A percentile compares a stretch with the other conserved stretches of the same genome.
Conservation (phyloP, 495 filamentous ascomycete genomes). For the Talaromyces ruber region DNA sequence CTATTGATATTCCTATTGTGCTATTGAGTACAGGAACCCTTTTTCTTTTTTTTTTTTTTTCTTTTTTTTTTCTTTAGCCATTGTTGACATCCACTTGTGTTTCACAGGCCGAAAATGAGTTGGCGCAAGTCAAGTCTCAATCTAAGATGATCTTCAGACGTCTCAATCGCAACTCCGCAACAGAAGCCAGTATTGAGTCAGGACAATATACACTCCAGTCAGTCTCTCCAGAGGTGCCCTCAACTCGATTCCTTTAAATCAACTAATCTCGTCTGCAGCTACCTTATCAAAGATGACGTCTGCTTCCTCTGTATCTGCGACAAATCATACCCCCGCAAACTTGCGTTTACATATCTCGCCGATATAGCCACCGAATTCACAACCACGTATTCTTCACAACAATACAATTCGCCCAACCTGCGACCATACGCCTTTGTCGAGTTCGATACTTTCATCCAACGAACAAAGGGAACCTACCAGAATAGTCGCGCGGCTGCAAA, state of each 20-base stretch:
- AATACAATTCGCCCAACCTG: constrained; percentile 64
- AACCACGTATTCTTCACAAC: constrained; percentile 64
- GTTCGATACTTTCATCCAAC: constrained; percentile 94
- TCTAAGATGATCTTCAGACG: constrained; percentile 82
- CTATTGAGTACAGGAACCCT: not conserved
- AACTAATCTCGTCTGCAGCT: constrained; percentile 41
- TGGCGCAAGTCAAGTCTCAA: constrained; percentile 82
- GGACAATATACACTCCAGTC: constrained; percentile 83
- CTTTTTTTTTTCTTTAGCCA: too few species aligned
- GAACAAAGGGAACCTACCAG: constrained; percentile 90
- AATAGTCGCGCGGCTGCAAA: constrained; percentile 82
- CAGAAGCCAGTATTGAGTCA: constrained; percentile 86
- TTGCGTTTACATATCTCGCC: constrained; percentile 96
- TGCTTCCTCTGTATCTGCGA: constrained; percentile 93
- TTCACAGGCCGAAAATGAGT: constrained; percentile 58
- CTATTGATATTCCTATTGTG: not conserved
- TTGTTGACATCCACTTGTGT: constrained; percentile 7
- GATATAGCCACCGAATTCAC: constrained; percentile 89
- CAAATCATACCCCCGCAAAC: constrained; percentile 89
- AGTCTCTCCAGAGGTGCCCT: constrained; percentile 12
- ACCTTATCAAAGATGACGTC: constrained; percentile 71
- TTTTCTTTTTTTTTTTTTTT: too few species aligned
- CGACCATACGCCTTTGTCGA: constrained; percentile 95
- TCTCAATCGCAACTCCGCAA: constrained; percentile 77
- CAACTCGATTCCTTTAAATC: not conserved